Evolutionary conservation across 352 stramenopile genomes (phyloP), one percentile per base, ranked within the genome.

Genomic region (Phytophthora cactorum): DNA sequence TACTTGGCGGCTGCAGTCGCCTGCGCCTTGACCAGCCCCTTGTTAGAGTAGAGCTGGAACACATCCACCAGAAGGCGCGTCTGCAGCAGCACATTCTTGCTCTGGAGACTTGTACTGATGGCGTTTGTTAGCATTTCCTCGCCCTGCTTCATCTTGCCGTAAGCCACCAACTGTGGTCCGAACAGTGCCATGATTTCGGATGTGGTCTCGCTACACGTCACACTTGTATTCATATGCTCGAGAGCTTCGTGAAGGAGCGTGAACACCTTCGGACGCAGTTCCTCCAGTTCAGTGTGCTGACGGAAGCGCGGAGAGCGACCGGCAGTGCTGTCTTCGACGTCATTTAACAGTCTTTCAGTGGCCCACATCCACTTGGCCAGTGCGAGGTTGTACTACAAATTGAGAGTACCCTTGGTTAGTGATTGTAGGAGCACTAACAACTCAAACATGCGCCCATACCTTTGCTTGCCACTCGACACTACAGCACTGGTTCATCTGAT

Each of bases 361-460:
- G 76, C 87, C 87, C 87, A 95, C 45, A 93, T 62, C 83, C 81
- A 95, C 72, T 90, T 95, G 38, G 70, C 83, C 10, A 93, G 55
- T 1, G 74, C 75, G 4, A 93, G 63, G 34, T 95, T 74, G 52
- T 90, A 93, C 87, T 95, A 46, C 41, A 49, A 47, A 56, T 2
- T 9, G 28, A 63, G n/a, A 6, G 4, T 27, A 43, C 15, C 56
- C 22, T 38, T n/a, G 7, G 34, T 68, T 25, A 63, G 25, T 11
- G 39, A 5, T 43, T 38, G 5, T 11, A 27, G 31, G 25, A 47
- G 36, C 41, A 17, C 46, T 50, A 0, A 44, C 14, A 12, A 60
- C 46, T 34, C 2, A 22, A 28, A n/a, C 43, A 5, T 25, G 6
- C 5, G 11, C 43, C 8, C 66, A 31, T 75, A 92, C 86, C 72